Evolutionary conservation across 495 filamentous ascomycete species (phyloP).

Genomic region (Xylaria palmicola): DNA sequence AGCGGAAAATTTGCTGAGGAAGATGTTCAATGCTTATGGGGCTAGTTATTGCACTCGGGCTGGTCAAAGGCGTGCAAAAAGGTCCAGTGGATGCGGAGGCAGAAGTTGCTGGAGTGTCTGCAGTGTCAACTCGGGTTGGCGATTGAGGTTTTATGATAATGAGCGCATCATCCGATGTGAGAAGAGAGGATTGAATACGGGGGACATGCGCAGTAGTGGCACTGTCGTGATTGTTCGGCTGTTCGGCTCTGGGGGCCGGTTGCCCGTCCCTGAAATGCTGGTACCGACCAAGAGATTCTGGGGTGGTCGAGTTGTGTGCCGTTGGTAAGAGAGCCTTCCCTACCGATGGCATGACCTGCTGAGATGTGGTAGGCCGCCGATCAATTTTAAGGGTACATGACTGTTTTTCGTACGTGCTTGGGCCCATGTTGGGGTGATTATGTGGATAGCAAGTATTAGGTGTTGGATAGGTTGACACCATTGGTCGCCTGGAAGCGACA

Average conservation of each 20-base stretch:
- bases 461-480: slow-evolving; percentile 18
- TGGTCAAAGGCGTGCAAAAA: slow-evolving; percentile 45
- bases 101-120: slow-evolving; percentile 43
- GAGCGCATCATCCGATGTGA: slow-evolving; percentile 50
- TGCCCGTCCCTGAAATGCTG: slow-evolving; percentile 29
- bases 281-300: slow-evolving; percentile 29
- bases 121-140: slow-evolving; percentile 36
- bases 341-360: slow-evolving; percentile 38
- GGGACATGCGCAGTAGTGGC: slow-evolving; percentile 14
- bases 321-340: slow-evolving; percentile 23
- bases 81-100: slow-evolving; percentile 46
- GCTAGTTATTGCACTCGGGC: slow-evolving; percentile 52
- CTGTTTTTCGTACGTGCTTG: slow-evolving; percentile 46
- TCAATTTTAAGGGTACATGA: slow-evolving; percentile 29
- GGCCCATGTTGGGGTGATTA: slow-evolving; percentile 43
- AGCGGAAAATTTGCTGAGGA: slow-evolving; percentile 60
- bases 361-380: slow-evolving; percentile 41
- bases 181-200: slow-evolving; percentile 39
- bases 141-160: slow-evolving; percentile 25
- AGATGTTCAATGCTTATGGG: slow-evolving; percentile 57
- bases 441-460: slow-evolving; percentile 41
- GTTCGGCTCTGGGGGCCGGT: slow-evolving; percentile 22
- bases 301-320: slow-evolving; percentile 27
- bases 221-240: slow-evolving; percentile 21
- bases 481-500: background rate